Conservation (phyloP, 2,329 filamentous ascomycete genomes). For the Ascocoryne sarcoides region DNA sequence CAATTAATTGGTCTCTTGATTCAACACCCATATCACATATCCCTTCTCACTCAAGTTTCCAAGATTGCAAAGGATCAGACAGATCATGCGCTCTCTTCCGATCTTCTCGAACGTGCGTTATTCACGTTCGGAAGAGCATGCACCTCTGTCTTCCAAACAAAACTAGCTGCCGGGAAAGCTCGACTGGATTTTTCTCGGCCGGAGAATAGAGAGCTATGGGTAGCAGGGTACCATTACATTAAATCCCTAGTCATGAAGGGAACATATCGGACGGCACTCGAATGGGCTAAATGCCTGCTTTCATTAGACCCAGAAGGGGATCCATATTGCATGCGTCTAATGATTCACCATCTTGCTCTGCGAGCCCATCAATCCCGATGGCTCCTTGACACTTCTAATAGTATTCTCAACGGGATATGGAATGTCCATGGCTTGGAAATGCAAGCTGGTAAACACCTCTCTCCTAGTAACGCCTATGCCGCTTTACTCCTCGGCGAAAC, state of each 20-base stretch:
- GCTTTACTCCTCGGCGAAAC: slow-evolving; percentile 61
- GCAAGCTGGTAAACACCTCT: slow-evolving; percentile 47
- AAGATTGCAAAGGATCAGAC: slow-evolving; percentile 87
- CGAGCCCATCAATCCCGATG: slow-evolving; percentile 68
- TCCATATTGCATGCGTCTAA: slow-evolving; percentile 72
- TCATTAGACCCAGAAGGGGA: slow-evolving; percentile 64
- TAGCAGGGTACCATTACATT: slow-evolving; percentile 84
- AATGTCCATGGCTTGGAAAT: slow-evolving; percentile 35
- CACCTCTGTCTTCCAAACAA: slow-evolving; percentile 70
- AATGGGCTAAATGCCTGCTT: slow-evolving; percentile 84
- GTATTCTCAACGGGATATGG: slow-evolving; percentile 31
- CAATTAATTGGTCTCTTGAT: slow-evolving; percentile 68
- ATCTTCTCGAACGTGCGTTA: slow-evolving; percentile 81
- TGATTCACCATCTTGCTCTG: slow-evolving; percentile 79
- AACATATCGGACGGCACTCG: slow-evolving; percentile 87
- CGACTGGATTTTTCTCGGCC: slow-evolving; percentile 71
- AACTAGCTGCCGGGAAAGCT: slow-evolving; percentile 68
- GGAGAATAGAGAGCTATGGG: slow-evolving; percentile 89
- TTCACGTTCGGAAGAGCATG: slow-evolving; percentile 90
- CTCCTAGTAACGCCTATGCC: slow-evolving; percentile 69
- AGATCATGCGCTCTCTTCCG: slow-evolving; percentile 76
- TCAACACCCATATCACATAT: slow-evolving; percentile 75
- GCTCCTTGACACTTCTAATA: slow-evolving; percentile 59
- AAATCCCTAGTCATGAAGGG: slow-evolving; percentile 77
- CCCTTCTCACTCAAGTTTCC: slow-evolving; percentile 85